phyloP scores from a whole-genome alignment of 331 rosid species.

The Acacia concinna region DNA sequence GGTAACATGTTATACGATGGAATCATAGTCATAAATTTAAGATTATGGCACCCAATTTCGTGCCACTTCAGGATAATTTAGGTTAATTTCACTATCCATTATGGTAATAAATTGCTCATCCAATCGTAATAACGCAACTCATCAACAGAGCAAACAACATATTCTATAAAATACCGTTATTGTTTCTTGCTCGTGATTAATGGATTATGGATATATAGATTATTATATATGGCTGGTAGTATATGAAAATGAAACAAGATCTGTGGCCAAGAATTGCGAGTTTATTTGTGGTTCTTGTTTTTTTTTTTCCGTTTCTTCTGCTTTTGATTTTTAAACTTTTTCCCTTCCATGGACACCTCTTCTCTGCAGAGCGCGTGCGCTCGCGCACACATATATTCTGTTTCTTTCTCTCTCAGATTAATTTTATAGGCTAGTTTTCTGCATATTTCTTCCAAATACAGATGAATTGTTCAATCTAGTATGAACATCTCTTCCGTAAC shows the following conservation, averaged over 20 bases:
- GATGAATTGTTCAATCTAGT: background rate
- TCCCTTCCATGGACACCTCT: background rate
- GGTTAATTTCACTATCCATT: slow-evolving; percentile 7
- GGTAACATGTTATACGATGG: background rate
- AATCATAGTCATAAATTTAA: background rate
- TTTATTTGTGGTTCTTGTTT: background rate
- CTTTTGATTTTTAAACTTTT: background rate
- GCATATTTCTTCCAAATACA: background rate
- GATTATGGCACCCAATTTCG: background rate
- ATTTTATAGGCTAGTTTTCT: background rate
- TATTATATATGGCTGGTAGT: background rate
- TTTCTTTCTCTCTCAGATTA: background rate
- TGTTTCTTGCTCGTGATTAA: background rate
- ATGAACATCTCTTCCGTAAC: slow-evolving; percentile 9
- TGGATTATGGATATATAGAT: background rate
- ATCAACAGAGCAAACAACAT: background rate
- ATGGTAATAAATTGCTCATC: background rate
- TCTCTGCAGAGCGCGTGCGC: background rate
- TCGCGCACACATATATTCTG: background rate
- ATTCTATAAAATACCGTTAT: background rate
- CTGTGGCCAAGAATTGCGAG: background rate
- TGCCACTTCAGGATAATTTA: background rate
- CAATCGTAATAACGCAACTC: background rate
- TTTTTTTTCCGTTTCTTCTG: background rate
- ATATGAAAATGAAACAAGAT: background rate